phyloP scores from a whole-genome alignment of 2,329 filamentous ascomycete species.

The Paecilomyces sp. region DNA sequence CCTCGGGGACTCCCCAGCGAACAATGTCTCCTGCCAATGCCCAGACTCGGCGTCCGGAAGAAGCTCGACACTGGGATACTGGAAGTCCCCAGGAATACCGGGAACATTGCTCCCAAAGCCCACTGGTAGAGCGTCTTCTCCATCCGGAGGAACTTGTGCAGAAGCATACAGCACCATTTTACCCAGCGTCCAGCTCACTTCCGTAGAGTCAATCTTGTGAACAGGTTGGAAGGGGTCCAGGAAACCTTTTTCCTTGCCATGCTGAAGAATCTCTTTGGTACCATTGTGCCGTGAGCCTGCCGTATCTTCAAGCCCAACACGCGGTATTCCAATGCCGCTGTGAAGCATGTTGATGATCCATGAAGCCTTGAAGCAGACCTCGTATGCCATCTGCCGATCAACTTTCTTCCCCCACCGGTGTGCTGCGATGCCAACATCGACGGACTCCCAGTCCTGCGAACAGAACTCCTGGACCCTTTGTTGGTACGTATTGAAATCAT shows the following conservation, averaged over 20 bases:
- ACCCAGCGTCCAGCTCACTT: constrained; percentile 94
- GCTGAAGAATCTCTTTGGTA: constrained; percentile 62
- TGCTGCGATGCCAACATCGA: constrained; percentile 57
- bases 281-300: constrained; percentile 54
- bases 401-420: constrained; percentile 71
- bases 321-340: constrained; percentile 88
- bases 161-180: constrained; percentile 95
- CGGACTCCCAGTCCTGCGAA: constrained; percentile 70
- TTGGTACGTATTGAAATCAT: constrained; percentile 88
- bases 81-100: constrained; percentile 68
- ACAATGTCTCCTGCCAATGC: constrained; percentile 56
- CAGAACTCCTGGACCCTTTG: constrained; percentile 79
- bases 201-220: constrained; percentile 81
- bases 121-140: constrained; percentile 61
- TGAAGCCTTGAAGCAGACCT: constrained; percentile 95
- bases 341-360: constrained; percentile 97
- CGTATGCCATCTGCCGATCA: constrained; percentile 64
- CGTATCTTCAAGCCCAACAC: constrained; percentile 67
- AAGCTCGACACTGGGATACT: constrained; percentile 53
- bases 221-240: constrained; percentile 85
- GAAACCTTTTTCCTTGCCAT: constrained; percentile 67
- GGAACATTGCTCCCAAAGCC: constrained; percentile 85
- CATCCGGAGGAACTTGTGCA: constrained; percentile 68
- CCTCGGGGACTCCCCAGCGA: constrained; percentile 59
- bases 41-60: constrained; percentile 33